Base-by-base conservation (phyloP, 1,284 basidiomycete genomes). In the Trichosporon asahii region DNA sequence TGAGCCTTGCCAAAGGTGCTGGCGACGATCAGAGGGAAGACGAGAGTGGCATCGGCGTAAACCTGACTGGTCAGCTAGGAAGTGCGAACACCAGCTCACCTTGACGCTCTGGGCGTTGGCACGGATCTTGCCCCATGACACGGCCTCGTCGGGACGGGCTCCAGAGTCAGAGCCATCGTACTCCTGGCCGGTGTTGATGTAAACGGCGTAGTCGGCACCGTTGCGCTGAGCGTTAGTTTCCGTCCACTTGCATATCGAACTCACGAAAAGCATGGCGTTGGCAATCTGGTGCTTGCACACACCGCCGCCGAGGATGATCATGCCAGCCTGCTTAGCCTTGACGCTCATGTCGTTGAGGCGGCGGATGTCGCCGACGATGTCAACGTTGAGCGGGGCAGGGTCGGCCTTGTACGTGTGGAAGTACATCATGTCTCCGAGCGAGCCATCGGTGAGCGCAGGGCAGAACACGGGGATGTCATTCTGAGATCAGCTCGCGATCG, bases 281-380 rank as follows among this genome's bases (percentile, higher is more conserved):
- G 95, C 95, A 70, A 99, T 98, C 80, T 99, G 97, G 82, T 99
- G 97, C 84, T 99, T 99, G 86, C 96, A 98, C 8, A 99, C 96
- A 1, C 97, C 97, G 15, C 97, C 97, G 14, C 97, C 97, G 7
- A 99, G 88, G 69, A 99, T 90, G 77, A 99, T 95, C 94, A 99
- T 99, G 2, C 97, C 97, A 5, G 97, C 97, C 83, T 95, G 96
- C 74, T 89, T 90, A 35, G 95, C 91, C 76, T 89, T 90, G 70
- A 98, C 88, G 14, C 93, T 90, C 31, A 94, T 85, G 82, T 99
- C 95, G 83, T 99, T 99, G 49, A 99, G 85, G 29, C 89, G 86
- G 57, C 96, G 90, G 70, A 99, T 98, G 80, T 99, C 97, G 75
- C 89, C 88, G 12, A 98, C 96, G 72, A 99, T 95, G 80, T 99